Conservation (phyloP, 2,329 filamentous ascomycete genomes). For the Pyrenochaeta sp. region DNA sequence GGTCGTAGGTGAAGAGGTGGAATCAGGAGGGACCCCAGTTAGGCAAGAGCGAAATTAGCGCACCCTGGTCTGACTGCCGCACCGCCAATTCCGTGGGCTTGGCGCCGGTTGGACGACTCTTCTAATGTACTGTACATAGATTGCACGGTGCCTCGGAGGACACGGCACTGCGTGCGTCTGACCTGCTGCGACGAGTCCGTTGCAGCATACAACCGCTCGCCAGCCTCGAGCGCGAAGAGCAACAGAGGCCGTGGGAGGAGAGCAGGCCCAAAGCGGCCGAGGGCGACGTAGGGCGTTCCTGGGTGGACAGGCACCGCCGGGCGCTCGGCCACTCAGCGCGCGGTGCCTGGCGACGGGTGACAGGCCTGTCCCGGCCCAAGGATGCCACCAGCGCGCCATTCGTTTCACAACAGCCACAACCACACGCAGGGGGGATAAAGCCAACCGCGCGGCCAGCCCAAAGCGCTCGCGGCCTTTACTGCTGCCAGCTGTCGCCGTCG, state of each 20-base stretch:
- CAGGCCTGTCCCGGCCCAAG: slow-evolving; percentile 1
- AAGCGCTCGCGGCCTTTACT: slow-evolving; percentile 1
- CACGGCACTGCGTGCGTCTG: background rate
- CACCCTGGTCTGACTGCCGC: slow-evolving; percentile 1
- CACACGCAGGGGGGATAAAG: background rate
- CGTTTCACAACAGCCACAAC: slow-evolving; percentile 10
- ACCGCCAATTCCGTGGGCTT: slow-evolving; percentile 1
- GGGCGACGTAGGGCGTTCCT: background rate
- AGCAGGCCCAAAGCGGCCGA: background rate
- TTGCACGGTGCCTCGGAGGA: background rate
- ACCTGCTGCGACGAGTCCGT: background rate
- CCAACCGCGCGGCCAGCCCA: slow-evolving; percentile 10
- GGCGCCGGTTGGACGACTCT: slow-evolving; percentile 3
- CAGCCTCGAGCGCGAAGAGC: slow-evolving; percentile 1
- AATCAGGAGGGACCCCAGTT: slow-evolving; percentile 4
- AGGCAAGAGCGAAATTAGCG: slow-evolving; percentile 3
- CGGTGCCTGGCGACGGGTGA: slow-evolving; percentile 1
- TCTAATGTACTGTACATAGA: background rate
- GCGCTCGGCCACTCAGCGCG: background rate
- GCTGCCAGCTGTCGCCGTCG: slow-evolving; percentile 2
- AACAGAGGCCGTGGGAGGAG: background rate
- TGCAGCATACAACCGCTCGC: background rate
- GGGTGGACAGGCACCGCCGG: background rate
- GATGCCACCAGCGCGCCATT: slow-evolving; percentile 2
- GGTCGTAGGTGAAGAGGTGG: slow-evolving; percentile 2